Evolutionary conservation across 2,329 filamentous ascomycete genomes (phyloP).

Genomic region (Neopestalotiopsis sp.): DNA sequence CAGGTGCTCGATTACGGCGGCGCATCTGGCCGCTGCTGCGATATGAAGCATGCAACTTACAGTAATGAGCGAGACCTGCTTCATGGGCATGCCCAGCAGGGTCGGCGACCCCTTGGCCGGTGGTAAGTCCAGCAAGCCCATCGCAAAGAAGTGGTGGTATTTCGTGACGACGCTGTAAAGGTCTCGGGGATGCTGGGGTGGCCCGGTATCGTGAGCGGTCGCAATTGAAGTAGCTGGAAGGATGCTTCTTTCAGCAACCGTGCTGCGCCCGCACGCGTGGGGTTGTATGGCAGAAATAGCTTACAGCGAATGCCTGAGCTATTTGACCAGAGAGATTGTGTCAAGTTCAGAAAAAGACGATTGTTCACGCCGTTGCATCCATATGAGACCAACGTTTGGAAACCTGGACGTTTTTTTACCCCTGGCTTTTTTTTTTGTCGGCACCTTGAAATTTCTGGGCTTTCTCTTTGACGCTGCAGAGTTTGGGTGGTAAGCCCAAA

Average conservation of each 20-base stretch:
- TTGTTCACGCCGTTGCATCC: slow-evolving; percentile 2
- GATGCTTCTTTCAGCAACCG: background rate
- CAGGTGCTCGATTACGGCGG: background rate
- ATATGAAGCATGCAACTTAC: slow-evolving; percentile 47
- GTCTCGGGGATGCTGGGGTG: background rate
- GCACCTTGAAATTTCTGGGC: background rate
- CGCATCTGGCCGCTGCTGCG: background rate
- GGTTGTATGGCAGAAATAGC: background rate
- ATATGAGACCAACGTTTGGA: background rate
- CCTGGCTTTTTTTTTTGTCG: slow-evolving; percentile 4
- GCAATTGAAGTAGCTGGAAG: background rate
- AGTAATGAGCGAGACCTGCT: slow-evolving; percentile 70
- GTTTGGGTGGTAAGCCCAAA: background rate
- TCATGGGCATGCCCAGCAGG: slow-evolving; percentile 67
- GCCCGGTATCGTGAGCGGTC: background rate
- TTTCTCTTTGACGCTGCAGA: background rate
- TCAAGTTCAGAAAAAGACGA: background rate
- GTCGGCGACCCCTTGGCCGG: slow-evolving; percentile 47
- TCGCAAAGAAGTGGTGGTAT: slow-evolving; percentile 29
- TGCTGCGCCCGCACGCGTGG: background rate
- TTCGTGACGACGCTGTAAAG: background rate
- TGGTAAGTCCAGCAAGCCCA: slow-evolving; percentile 48
- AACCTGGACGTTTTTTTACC: slow-evolving; percentile 12
- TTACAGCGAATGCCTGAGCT: background rate
- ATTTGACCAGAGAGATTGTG: background rate